Percentiles rank a stretch among this genome's conserved stretches.
phyloP scores from a whole-genome alignment of 192 early-diverging fungal species.

The Umbelopsis sp. region DNA sequence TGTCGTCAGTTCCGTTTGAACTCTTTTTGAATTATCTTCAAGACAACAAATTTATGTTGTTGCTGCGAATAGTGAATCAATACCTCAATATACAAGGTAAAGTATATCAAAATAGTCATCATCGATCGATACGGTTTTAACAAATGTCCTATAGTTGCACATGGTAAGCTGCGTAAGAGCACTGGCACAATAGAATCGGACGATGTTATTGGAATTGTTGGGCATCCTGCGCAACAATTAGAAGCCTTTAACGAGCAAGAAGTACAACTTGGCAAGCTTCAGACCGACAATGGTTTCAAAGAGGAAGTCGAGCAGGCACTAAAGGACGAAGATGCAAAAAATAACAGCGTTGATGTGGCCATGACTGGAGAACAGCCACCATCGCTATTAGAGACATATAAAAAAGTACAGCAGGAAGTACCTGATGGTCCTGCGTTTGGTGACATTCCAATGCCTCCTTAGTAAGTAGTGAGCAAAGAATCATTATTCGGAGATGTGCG shows the following conservation, averaged over 20 bases:
- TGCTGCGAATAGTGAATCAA: constrained; percentile 92
- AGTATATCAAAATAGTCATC: neutral
- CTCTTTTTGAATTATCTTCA: constrained; percentile 90
- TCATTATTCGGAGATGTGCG: neutral
- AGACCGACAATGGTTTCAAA: constrained; percentile 70
- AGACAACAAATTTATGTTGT: constrained; percentile 86
- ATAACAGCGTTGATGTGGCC: constrained; percentile 5
- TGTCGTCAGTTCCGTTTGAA: constrained; percentile 88
- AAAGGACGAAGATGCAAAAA: constrained; percentile 63
- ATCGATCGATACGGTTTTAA: neutral
- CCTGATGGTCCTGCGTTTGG: constrained; percentile 62
- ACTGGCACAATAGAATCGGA: constrained; percentile 55
- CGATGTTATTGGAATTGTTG: constrained; percentile 70
- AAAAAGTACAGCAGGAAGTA: constrained; percentile 64
- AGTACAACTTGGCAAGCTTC: constrained; percentile 72
- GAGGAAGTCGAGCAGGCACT: constrained; percentile 83
- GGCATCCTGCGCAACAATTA: constrained; percentile 71
- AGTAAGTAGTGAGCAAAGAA: constrained; percentile 47
- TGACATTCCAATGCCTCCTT: constrained; percentile 71
- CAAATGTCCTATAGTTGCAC: constrained; percentile 25
- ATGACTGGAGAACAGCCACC: constrained; percentile 35
- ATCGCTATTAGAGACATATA: constrained; percentile 58
- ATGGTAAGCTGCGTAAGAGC: constrained; percentile 38
- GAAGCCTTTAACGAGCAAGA: constrained; percentile 83
- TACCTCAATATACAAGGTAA: constrained; percentile 79